Conservation (phyloP, 2,329 filamentous ascomycete species). For the Escovopsis weberi region DNA sequence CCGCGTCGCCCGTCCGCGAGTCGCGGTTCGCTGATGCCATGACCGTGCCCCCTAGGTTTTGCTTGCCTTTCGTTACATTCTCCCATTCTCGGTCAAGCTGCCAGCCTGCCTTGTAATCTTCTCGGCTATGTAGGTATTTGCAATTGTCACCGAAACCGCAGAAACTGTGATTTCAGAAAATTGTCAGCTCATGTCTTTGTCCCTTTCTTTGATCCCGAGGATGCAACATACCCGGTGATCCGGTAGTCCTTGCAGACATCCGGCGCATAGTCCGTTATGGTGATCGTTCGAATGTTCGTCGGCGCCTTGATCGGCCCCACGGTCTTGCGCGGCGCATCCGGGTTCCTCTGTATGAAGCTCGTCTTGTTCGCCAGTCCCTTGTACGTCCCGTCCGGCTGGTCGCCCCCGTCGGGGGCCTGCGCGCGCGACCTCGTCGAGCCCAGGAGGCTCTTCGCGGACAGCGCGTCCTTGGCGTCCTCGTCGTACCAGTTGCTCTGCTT, state of each 20-base stretch:
- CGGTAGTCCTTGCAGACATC: conserved; percentile 88
- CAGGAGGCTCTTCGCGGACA: conserved; percentile 39
- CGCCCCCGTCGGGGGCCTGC: no score
- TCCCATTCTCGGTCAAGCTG: conserved; percentile 94
- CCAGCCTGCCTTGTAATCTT: conserved; percentile 85
- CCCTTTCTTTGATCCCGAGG: background rate
- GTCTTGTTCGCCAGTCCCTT: conserved; percentile 59
- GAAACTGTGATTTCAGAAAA: conserved; percentile 16
- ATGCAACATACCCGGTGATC: conserved; percentile 1
- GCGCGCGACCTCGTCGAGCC: conserved; percentile 35
- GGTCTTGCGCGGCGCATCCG: conserved; percentile 51
- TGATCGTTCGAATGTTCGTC: conserved; percentile 81
- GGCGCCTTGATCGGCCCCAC: conserved; percentile 82
- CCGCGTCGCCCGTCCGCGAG: conserved; percentile 12
- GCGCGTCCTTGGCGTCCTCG: conserved; percentile 40
- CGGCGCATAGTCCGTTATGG: conserved; percentile 76
- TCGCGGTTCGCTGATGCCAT: conserved; percentile 44
- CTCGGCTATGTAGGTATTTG: conserved; percentile 64
- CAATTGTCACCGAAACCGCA: conserved; percentile 30
- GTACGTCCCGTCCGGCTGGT: conserved; percentile 51
- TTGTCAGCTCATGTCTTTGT: background rate
- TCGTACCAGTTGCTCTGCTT: conserved; percentile 86
- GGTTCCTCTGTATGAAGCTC: conserved; percentile 68
- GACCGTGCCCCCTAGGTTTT: conserved; percentile 43
- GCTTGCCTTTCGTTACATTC: conserved; percentile 58